Evolutionary conservation across 2,329 filamentous ascomycete genomes (phyloP).

Genomic region (Arthrobotrys sinensis): DNA sequence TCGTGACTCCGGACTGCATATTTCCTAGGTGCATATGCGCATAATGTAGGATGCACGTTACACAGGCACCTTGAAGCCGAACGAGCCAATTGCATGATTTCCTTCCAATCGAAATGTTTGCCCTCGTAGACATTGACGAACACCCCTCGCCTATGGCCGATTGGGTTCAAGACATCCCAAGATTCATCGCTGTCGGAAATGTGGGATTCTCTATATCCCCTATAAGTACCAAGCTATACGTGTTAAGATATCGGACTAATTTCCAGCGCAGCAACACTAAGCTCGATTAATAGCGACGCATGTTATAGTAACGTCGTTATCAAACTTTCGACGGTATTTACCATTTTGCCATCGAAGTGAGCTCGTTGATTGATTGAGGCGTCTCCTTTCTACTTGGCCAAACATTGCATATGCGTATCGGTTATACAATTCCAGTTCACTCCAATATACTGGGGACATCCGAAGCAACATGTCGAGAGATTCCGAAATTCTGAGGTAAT

Average conservation of each 20-base stretch:
- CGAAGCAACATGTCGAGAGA: conserved; percentile 5
- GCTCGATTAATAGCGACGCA: conserved; percentile 17
- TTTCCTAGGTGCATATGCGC: conserved; percentile 29
- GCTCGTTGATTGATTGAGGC: conserved; percentile 2
- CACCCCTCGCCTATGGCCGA: conserved; percentile 14
- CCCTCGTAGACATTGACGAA: conserved; percentile 13
- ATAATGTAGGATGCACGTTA: conserved; percentile 36
- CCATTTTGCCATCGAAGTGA: conserved; percentile 6
- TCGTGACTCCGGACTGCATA: conserved; percentile 26
- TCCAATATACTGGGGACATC: conserved; percentile 4
- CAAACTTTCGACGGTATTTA: conserved; percentile 23
- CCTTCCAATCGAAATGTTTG: conserved; percentile 24
- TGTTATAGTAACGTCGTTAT: conserved; percentile 22
- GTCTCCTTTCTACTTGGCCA: conserved; percentile 20
- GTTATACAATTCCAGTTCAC: not conserved
- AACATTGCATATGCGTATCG: not conserved
- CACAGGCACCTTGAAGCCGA: conserved; percentile 21
- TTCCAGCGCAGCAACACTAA: conserved; percentile 37
- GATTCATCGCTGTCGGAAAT: conserved; percentile 21
- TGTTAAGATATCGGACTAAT: conserved; percentile 39
- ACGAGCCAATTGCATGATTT: conserved; percentile 20
- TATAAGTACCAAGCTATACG: conserved; percentile 25
- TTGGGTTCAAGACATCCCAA: conserved; percentile 9
- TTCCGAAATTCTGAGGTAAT: conserved; percentile 25
- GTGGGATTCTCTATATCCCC: conserved; percentile 13